Percentiles rank a stretch among this genome's conserved stretches.
Evolutionary conservation across 2,329 filamentous ascomycete species (phyloP).

Genomic region (Xylaria sp.): DNA sequence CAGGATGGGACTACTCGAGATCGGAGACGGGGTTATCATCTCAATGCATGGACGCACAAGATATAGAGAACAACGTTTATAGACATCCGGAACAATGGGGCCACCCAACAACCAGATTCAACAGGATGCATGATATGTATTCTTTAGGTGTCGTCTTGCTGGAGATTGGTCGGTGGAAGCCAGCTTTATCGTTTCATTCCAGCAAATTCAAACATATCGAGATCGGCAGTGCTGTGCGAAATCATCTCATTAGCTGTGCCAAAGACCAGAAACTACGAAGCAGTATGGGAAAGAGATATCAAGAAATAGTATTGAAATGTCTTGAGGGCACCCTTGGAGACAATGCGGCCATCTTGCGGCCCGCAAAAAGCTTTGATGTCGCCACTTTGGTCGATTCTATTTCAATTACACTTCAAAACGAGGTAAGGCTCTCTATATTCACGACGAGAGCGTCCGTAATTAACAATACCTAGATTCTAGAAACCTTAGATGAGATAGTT

Average conservation of each 20-base stretch:
- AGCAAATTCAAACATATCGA: constrained; percentile 1
- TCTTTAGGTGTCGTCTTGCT: background rate
- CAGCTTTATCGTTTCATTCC: background rate
- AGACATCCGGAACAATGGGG: constrained; percentile 2
- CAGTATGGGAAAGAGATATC: constrained; percentile 4
- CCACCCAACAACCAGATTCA: background rate
- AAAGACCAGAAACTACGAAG: constrained; percentile 2
- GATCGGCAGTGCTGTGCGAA: background rate
- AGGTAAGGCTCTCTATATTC: background rate
- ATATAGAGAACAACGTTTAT: background rate
- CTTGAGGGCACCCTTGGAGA: background rate
- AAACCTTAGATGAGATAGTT: background rate
- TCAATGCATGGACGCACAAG: background rate
- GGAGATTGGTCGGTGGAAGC: background rate
- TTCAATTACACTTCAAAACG: background rate
- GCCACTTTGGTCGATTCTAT: background rate
- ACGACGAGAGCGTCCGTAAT: background rate
- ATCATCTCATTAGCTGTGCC: background rate
- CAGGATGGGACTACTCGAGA: constrained; percentile 2
- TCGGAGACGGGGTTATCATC: background rate
- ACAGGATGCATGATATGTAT: constrained; percentile 1
- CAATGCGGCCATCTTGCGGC: background rate
- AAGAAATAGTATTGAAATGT: background rate
- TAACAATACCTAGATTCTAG: background rate
- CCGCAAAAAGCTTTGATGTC: background rate